Percentiles rank a stretch among this genome's conserved stretches.
Conservation (phyloP, 805 yeast genomes). For the Kodamaea nitidulidarum region DNA sequence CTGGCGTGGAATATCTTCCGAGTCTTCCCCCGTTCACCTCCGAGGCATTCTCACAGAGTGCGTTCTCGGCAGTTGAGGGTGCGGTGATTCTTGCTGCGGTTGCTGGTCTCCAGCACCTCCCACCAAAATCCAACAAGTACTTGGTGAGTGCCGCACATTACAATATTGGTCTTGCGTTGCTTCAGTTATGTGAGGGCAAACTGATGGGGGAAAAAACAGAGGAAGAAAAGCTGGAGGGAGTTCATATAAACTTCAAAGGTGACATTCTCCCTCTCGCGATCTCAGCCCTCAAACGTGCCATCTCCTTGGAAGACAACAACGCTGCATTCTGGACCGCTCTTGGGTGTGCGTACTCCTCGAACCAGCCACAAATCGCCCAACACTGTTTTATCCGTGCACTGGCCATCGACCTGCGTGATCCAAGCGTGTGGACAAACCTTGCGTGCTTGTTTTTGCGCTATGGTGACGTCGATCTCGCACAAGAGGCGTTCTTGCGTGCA, state of each 20-base stretch:
- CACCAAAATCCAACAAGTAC: slow-evolving; percentile 40
- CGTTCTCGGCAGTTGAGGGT: slow-evolving; percentile 30
- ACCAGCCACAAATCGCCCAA: slow-evolving; percentile 73
- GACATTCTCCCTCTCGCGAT: slow-evolving; percentile 41
- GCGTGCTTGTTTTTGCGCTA: slow-evolving; percentile 70
- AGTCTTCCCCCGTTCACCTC: neutral
- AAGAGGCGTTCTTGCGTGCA: slow-evolving; percentile 65
- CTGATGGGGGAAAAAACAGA: slow-evolving; percentile 8
- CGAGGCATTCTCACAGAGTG: slow-evolving; percentile 4
- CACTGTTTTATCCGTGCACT: slow-evolving; percentile 88
- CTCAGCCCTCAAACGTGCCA: slow-evolving; percentile 57
- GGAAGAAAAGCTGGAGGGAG: too few species aligned
- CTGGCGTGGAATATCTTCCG: too few species aligned
- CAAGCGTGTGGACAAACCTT: slow-evolving; percentile 72
- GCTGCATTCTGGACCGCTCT: slow-evolving; percentile 76
- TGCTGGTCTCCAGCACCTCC: slow-evolving; percentile 37
- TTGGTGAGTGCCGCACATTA: slow-evolving; percentile 53
- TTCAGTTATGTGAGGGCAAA: slow-evolving; percentile 39
- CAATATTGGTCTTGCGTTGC: slow-evolving; percentile 68
- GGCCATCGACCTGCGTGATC: slow-evolving; percentile 62
- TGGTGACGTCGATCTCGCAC: slow-evolving; percentile 70
- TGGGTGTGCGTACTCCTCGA: slow-evolving; percentile 67
- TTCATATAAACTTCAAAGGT: too few species aligned
- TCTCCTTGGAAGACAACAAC: slow-evolving; percentile 66
- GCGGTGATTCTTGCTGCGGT: slow-evolving; percentile 46